Conservation (phyloP, 345 rosid species). For the Rhodamnia rubescens region DNA sequence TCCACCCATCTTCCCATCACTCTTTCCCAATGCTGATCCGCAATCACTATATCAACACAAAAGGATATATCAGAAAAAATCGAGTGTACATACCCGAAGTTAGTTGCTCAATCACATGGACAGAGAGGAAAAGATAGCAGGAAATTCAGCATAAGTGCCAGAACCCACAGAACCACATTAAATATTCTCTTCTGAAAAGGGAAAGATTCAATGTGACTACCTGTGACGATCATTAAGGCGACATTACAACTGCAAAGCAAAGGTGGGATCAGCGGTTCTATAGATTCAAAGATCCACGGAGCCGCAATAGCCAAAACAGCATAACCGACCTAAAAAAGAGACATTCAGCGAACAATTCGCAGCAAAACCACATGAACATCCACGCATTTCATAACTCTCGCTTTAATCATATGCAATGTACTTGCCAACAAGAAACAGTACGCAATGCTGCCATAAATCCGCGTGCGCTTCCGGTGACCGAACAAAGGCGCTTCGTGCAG, state of each 20-base stretch:
- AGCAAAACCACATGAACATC: not conserved
- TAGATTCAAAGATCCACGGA: constrained; percentile 51
- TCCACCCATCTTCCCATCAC: not conserved
- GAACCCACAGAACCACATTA: not conserved
- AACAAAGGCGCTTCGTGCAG: constrained; percentile 87
- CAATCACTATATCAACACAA: not conserved
- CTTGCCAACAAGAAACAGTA: constrained; percentile 66
- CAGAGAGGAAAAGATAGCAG: not conserved
- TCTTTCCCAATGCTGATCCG: not conserved
- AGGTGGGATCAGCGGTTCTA: constrained; percentile 25
- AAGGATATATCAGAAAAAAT: not conserved
- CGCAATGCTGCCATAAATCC: constrained; percentile 59
- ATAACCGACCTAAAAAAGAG: constrained; percentile 58
- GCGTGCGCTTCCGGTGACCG: constrained; percentile 83
- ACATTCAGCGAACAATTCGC: not conserved
- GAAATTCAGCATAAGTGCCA: not conserved
- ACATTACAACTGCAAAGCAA: constrained; percentile 77
- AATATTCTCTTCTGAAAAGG: not conserved
- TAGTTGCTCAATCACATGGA: not conserved
- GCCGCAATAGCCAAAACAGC: constrained; percentile 62
- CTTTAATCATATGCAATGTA: constrained; percentile 3
- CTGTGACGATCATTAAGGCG: constrained; percentile 60
- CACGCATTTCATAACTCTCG: not conserved
- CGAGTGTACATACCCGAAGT: not conserved
- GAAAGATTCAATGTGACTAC: constrained; percentile 13